phyloP scores from a whole-genome alignment of 129 eudicot genomes.

The Helianthus tuberosus region DNA sequence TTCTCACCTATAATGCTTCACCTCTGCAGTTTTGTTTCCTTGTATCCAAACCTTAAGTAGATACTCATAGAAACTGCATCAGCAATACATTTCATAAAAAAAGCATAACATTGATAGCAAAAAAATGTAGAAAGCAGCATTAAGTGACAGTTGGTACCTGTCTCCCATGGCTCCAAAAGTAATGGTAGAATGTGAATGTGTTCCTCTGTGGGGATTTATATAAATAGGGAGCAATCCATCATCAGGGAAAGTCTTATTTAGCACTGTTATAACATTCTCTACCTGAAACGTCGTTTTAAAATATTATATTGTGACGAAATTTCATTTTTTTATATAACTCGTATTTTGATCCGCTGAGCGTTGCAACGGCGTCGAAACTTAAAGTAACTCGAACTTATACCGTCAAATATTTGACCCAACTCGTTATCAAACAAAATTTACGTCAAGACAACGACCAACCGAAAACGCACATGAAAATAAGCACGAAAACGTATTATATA shows the following conservation, averaged over 20 bases:
- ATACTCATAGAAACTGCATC: slow-evolving; percentile 96
- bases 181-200: slow-evolving; percentile 78
- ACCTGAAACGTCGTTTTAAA: slow-evolving; percentile 53
- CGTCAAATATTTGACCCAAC: too few species aligned
- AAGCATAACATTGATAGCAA: background rate
- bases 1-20: slow-evolving; percentile 89
- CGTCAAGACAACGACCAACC: too few species aligned
- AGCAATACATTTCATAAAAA: slow-evolving; percentile 7
- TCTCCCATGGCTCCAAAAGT: slow-evolving; percentile 99
- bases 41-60: slow-evolving; percentile 99
- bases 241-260: slow-evolving; percentile 84
- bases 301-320: background rate
- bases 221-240: slow-evolving; percentile 97
- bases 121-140: background rate
- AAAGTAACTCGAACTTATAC: too few species aligned
- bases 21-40: slow-evolving; percentile 85
- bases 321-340: background rate
- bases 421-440: too few species aligned
- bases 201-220: slow-evolving; percentile 79
- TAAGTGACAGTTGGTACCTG: slow-evolving; percentile 52
- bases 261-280: slow-evolving; percentile 80
- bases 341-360: too few species aligned
- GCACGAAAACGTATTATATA: too few species aligned
- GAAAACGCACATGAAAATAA: too few species aligned
- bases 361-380: too few species aligned